Percentiles rank a stretch among this genome's conserved stretches.
Evolutionary conservation across 495 filamentous ascomycete species (phyloP).

Genomic region (Umbilicaria muhlenbergii): DNA sequence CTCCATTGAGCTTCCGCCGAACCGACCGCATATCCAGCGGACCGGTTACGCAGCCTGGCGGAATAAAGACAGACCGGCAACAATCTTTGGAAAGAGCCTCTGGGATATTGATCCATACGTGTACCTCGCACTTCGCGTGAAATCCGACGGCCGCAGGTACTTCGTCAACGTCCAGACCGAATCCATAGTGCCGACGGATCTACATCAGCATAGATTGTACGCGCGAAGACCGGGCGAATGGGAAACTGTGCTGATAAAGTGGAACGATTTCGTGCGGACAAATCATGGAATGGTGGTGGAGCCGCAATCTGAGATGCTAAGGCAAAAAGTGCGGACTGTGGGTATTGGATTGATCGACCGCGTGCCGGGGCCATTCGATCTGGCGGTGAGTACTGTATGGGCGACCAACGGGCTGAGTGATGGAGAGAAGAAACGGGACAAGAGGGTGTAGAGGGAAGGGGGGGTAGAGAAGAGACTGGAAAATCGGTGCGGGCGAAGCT

Average conservation of each 20-base stretch:
- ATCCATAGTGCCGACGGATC: constrained; percentile 74
- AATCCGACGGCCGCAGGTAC: constrained; percentile 81
- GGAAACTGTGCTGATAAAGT: constrained; percentile 84
- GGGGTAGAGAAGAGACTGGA: background rate
- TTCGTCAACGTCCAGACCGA: constrained; percentile 95
- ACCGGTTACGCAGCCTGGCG: constrained; percentile 86
- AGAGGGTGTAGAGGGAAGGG: constrained; percentile 17
- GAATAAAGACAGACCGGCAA: constrained; percentile 39
- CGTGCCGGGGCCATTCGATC: constrained; percentile 69
- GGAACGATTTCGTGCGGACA: constrained; percentile 86
- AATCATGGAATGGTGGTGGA: constrained; percentile 82
- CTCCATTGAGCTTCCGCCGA: constrained; percentile 65
- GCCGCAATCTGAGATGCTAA: constrained; percentile 75
- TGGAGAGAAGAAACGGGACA: constrained; percentile 25
- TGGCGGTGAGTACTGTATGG: constrained; percentile 76
- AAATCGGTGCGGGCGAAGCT: background rate
- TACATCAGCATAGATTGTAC: constrained; percentile 90
- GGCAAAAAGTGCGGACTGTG: constrained; percentile 67
- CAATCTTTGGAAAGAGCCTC: constrained; percentile 62
- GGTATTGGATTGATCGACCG: constrained; percentile 84
- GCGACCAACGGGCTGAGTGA: constrained; percentile 36
- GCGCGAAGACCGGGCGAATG: constrained; percentile 67
- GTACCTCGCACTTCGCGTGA: constrained; percentile 80
- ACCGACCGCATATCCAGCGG: constrained; percentile 50
- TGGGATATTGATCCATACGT: constrained; percentile 84